A percentile compares a stretch with the other conserved stretches of the same genome.
Conservation (phyloP, 176 grass and related monocot species). For the sorghum (Sorghum bicolor) region DNA sequence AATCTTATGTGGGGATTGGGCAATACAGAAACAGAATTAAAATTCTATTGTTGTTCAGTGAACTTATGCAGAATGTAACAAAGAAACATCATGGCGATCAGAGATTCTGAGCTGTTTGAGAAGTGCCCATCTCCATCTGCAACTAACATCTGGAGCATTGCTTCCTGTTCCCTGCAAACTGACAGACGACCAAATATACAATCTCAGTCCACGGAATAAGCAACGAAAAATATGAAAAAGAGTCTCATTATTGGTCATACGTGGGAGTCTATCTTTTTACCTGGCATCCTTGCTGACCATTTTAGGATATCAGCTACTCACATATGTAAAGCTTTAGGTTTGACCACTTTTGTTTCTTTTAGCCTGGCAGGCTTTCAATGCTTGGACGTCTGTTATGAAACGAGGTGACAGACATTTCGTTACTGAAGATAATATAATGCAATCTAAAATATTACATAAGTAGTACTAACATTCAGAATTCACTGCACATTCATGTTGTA, state of each 20-base stretch:
- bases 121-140: background rate
- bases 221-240: background rate
- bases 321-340: background rate
- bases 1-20: background rate
- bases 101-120: background rate
- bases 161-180: background rate
- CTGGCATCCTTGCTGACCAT: background rate
- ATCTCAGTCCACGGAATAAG: background rate
- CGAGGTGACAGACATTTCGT: background rate
- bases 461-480: background rate
- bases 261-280: background rate
- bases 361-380: constrained; percentile 52
- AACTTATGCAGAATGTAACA: background rate
- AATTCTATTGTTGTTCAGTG: background rate
- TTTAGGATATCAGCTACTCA: background rate
- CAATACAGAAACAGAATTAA: background rate
- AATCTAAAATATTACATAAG: background rate
- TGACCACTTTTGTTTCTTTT: constrained; percentile 39
- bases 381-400: constrained; percentile 42
- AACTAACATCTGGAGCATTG: background rate
- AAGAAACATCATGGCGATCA: background rate
- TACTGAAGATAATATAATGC: background rate
- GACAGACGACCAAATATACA: background rate
- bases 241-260: background rate
- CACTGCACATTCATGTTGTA: background rate